These are phyloP conservation scores for Aspergillus intermedius DNA, from an alignment of 2,329 filamentous ascomycete genomes.

Conservation along the genomic window DNA sequence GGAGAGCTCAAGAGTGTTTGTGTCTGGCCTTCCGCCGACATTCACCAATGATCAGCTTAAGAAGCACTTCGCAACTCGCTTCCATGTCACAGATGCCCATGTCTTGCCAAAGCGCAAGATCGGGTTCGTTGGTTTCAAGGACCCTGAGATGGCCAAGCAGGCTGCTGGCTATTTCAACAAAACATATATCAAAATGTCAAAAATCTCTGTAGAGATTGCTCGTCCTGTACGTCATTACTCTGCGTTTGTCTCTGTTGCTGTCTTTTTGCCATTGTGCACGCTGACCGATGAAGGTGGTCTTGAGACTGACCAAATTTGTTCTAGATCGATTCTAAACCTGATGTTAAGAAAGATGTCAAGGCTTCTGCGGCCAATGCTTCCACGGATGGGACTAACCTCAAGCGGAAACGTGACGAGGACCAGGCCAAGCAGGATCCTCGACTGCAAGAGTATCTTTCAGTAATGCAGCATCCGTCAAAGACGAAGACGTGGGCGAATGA, in stretches of 20 bases:
- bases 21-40: slow-evolving; percentile 71
- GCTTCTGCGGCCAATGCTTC: slow-evolving; percentile 15
- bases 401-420: slow-evolving; percentile 43
- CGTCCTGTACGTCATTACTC: slow-evolving; percentile 57
- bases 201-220: slow-evolving; percentile 82
- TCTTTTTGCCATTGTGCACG: slow-evolving; percentile 23
- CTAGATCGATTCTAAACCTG: slow-evolving; percentile 36
- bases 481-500: slow-evolving; percentile 58
- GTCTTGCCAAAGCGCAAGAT: slow-evolving; percentile 84
- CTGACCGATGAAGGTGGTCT: slow-evolving; percentile 35
- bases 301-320: slow-evolving; percentile 33
- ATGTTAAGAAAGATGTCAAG: slow-evolving; percentile 12
- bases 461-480: slow-evolving; percentile 67
- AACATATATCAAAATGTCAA: slow-evolving; percentile 92
- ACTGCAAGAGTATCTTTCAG: slow-evolving; percentile 75
- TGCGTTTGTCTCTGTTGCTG: slow-evolving; percentile 1
- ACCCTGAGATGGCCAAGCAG: slow-evolving; percentile 66
- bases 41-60: slow-evolving; percentile 79
- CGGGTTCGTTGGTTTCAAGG: slow-evolving; percentile 92
- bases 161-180: slow-evolving; percentile 95
- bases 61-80: slow-evolving; percentile 77
- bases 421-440: slow-evolving; percentile 67
- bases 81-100: slow-evolving; percentile 82
- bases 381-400: slow-evolving; percentile 24
- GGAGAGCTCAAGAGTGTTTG: slow-evolving; percentile 70